Evolutionary conservation across 257 asterid genomes (phyloP).

Genomic region (Euphrasia confusa): DNA sequence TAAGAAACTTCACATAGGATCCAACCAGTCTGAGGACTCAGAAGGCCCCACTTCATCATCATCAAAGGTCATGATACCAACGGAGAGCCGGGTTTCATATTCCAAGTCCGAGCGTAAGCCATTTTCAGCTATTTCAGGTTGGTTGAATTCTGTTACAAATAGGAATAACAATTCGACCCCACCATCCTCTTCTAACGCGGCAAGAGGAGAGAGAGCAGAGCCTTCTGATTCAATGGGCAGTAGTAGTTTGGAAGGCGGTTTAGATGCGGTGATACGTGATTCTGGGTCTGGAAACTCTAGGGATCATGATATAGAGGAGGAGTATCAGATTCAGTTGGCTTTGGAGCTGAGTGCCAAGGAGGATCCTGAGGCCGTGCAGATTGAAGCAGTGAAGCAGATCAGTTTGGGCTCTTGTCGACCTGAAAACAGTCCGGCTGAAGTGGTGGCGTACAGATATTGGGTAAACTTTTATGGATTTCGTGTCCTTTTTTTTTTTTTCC

Average conservation of each 20-base stretch:
- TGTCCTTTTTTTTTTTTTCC: background rate
- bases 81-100: slow-evolving; percentile 39
- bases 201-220: slow-evolving; percentile 50
- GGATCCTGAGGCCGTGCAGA: slow-evolving; percentile 98
- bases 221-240: slow-evolving; percentile 69
- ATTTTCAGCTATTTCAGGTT: slow-evolving; percentile 79
- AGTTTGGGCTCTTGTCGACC: slow-evolving; percentile 80
- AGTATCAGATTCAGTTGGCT: slow-evolving; percentile 88
- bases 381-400: slow-evolving; percentile 96
- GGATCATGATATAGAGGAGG: slow-evolving; percentile 89
- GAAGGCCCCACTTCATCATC: slow-evolving; percentile 45
- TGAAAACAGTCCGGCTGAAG: slow-evolving; percentile 80
- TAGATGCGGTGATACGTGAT: slow-evolving; percentile 56
- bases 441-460: slow-evolving; percentile 86
- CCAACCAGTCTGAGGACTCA: slow-evolving; percentile 66
- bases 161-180: slow-evolving; percentile 52
- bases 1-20: slow-evolving; percentile 76
- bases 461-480: slow-evolving; percentile 30
- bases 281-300: slow-evolving; percentile 60
- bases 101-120: slow-evolving; percentile 69
- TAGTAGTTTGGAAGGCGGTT: slow-evolving; percentile 60
- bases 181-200: slow-evolving; percentile 59
- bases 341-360: slow-evolving; percentile 92
- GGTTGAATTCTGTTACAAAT: slow-evolving; percentile 79
- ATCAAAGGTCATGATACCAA: slow-evolving; percentile 33